A percentile compares a stretch with the other conserved stretches of the same genome.
Evolutionary conservation across 495 filamentous ascomycete genomes (phyloP).

Genomic region (Trypethelium eluteriae): DNA sequence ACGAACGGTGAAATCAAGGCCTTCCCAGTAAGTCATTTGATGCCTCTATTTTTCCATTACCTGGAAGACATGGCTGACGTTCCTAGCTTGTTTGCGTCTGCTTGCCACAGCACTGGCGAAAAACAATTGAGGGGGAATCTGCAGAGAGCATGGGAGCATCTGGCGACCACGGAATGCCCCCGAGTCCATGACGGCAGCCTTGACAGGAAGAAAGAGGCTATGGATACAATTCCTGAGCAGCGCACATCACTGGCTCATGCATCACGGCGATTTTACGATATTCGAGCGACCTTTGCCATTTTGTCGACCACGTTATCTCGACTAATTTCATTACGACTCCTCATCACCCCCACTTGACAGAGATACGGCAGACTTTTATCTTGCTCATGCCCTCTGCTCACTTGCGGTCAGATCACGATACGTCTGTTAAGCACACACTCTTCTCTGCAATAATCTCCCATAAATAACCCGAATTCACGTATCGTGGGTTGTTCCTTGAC

Average conservation of each 20-base stretch:
- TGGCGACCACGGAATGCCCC: background rate
- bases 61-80: background rate
- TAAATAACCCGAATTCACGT: too few species aligned
- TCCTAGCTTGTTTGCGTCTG: slow-evolving; percentile 80
- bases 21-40: slow-evolving; percentile 54
- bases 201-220: background rate
- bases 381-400: too few species aligned
- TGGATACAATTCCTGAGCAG: background rate
- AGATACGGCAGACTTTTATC: too few species aligned
- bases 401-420: too few species aligned
- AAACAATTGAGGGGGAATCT: slow-evolving; percentile 83
- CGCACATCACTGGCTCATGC: background rate
- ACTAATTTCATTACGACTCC: background rate
- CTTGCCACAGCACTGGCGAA: slow-evolving; percentile 92
- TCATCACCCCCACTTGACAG: too few species aligned
- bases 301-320: background rate
- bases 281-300: background rate
- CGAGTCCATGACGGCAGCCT: background rate
- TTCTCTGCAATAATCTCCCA: too few species aligned
- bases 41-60: slow-evolving; percentile 14
- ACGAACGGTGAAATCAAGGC: slow-evolving; percentile 88
- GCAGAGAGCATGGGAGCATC: slow-evolving; percentile 19
- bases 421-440: too few species aligned
- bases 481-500: too few species aligned
- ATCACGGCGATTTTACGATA: background rate